These are phyloP conservation scores for Irpex rosettiformis DNA, from an alignment of 1,284 basidiomycete genomes.

Conservation along the genomic window DNA sequence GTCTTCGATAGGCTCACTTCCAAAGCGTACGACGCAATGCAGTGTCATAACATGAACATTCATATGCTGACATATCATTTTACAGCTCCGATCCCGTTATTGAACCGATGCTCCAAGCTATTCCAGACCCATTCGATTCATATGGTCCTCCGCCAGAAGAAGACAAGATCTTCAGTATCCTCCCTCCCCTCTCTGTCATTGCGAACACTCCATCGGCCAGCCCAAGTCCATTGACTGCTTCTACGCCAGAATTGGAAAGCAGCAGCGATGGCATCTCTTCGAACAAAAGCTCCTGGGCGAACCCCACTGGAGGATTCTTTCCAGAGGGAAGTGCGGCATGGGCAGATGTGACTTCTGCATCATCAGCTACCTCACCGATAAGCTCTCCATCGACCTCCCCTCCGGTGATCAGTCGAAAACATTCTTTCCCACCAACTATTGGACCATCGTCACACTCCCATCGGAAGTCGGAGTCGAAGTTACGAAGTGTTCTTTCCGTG, in stretches of 20 bases:
- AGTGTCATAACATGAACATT: slow-evolving; percentile 7
- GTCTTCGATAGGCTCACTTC: slow-evolving; percentile 80
- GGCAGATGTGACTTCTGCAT: slow-evolving; percentile 27
- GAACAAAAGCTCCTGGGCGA: slow-evolving; percentile 28
- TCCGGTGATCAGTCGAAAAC: slow-evolving; percentile 39
- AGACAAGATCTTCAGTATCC: slow-evolving; percentile 90
- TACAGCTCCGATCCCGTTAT: slow-evolving; percentile 83
- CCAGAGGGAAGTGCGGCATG: slow-evolving; percentile 31
- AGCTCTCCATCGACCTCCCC: slow-evolving; percentile 45
- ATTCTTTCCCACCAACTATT: slow-evolving; percentile 45
- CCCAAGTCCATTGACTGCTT: slow-evolving; percentile 33
- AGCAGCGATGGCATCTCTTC: slow-evolving; percentile 24
- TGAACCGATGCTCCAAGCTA: slow-evolving; percentile 84
- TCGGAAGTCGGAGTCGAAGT: slow-evolving; percentile 64
- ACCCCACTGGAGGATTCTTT: slow-evolving; percentile 26
- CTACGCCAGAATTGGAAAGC: slow-evolving; percentile 39
- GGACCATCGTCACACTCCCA: slow-evolving; percentile 33
- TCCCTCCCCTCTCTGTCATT: slow-evolving; percentile 79
- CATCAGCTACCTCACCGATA: slow-evolving; percentile 28
- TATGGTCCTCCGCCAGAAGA: slow-evolving; percentile 87
- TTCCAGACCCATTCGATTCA: slow-evolving; percentile 91
- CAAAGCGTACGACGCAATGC: slow-evolving; percentile 67
- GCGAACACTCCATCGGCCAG: slow-evolving; percentile 45
- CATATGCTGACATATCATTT: slow-evolving; percentile 4
- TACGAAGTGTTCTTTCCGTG: slow-evolving; percentile 59